These are phyloP conservation scores for Mucor sp. DNA, from an alignment of 371 early-diverging fungal species.

Conservation along the genomic window DNA sequence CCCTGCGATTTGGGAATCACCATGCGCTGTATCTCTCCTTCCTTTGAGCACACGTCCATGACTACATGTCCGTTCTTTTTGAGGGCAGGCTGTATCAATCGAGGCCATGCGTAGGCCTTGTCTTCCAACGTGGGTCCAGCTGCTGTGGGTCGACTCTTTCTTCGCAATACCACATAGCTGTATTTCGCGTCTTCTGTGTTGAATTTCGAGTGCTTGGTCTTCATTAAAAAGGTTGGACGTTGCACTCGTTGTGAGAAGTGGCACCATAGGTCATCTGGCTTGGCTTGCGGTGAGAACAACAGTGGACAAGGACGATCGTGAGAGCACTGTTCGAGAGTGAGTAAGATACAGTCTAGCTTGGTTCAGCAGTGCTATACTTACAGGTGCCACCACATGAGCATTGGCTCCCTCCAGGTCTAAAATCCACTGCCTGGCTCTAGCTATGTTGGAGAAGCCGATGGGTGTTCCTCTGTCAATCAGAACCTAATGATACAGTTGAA, in stretches of 20 bases:
- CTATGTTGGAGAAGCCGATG: conserved; percentile 70
- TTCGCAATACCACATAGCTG: conserved; percentile 78
- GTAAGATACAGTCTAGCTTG: not conserved
- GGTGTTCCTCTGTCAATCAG: conserved; percentile 90
- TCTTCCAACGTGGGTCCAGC: conserved; percentile 27
- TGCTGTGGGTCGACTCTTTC: conserved; percentile 57
- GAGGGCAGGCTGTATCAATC: conserved; percentile 71
- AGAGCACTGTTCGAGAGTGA: conserved; percentile 59
- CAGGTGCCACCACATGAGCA: conserved; percentile 47
- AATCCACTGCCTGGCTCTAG: conserved; percentile 73
- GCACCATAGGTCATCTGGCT: conserved; percentile 67
- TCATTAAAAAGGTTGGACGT: conserved; percentile 73
- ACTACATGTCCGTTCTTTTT: conserved; percentile 81
- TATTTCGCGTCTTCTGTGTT: conserved; percentile 81
- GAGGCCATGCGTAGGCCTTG: conserved; percentile 70
- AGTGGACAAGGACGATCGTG: conserved; percentile 78
- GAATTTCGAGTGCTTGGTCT: conserved; percentile 68
- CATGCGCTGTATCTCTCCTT: conserved; percentile 69
- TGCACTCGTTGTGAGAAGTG: conserved; percentile 86
- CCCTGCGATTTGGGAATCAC: conserved; percentile 76
- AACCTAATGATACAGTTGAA: conserved; percentile 35
- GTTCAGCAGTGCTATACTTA: not conserved
- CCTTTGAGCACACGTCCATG: conserved; percentile 66
- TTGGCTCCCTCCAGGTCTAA: conserved; percentile 43
- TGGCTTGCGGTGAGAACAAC: conserved; percentile 43